phyloP scores from a whole-genome alignment of 2,329 filamentous ascomycete genomes.

The Diaporthe sp. region DNA sequence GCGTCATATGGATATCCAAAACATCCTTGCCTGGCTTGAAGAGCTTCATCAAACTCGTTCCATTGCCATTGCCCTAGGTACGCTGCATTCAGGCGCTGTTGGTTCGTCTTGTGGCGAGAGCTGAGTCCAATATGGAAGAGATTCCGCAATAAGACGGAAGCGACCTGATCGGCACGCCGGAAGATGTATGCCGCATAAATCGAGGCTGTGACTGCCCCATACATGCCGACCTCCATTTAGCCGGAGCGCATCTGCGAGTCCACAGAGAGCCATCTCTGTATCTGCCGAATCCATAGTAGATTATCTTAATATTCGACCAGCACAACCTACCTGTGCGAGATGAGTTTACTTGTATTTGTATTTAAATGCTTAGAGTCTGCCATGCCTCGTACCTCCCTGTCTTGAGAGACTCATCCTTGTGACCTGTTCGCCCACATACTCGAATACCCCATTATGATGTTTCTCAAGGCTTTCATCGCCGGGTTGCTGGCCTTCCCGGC shows the following conservation, averaged over 20 bases:
- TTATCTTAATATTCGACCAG: constrained; percentile 1
- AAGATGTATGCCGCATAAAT: neutral
- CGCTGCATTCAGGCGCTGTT: neutral
- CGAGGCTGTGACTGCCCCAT: neutral
- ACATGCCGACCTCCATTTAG: constrained; percentile 8
- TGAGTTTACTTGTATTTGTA: neutral
- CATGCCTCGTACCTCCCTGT: neutral
- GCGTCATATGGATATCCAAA: constrained; percentile 39
- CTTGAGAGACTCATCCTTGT: neutral
- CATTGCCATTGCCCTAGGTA: neutral
- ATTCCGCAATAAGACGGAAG: neutral
- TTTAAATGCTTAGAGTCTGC: neutral
- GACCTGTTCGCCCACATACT: neutral
- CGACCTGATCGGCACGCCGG: constrained; percentile 18
- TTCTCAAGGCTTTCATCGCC: constrained; percentile 44
- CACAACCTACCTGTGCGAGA: neutral
- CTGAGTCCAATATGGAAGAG: constrained; percentile 12
- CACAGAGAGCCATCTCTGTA: neutral
- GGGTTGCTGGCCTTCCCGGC: constrained; percentile 43
- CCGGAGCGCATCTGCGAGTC: constrained; percentile 2
- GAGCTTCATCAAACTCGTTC: constrained; percentile 26
- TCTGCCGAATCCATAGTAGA: constrained; percentile 7
- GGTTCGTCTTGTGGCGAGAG: neutral
- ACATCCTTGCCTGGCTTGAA: constrained; percentile 28
- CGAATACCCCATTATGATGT: constrained; percentile 39